Base-by-base conservation (phyloP, 2,329 filamentous ascomycete genomes). In the Epichloe aotearoae region DNA sequence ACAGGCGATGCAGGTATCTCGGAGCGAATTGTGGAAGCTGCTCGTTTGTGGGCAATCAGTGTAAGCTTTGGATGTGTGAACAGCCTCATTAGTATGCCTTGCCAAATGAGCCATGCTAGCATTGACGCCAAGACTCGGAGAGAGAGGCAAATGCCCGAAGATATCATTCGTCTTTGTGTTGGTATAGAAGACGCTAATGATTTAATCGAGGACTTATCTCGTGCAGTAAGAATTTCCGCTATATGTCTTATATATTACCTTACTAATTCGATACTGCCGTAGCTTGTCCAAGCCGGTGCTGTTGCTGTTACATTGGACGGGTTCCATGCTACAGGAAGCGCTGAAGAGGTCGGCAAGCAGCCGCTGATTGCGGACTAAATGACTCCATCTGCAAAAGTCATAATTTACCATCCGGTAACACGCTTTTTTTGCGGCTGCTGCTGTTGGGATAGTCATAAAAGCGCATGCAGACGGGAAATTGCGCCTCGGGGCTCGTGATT, bases 61-160 rank as follows among this genome's bases (percentile, higher is more conserved):
- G 93, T 98, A 53, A 95, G 88, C 63, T 98, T 98, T 65, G 93
- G 93, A 46, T 97, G 93, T 66, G 93, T 98, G 57, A 98, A 98
- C 73, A 95, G 88, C 65, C 73, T 98, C 66, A 98, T 98, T 69
- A 96, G 90, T 72, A 96, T 98, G 91, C 91, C 93, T 8, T 98
- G 93, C 71, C 89, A 91, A 62, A 98, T 98, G 94, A 97, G 91
- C 69, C 93, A 98, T 69, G 93, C 93, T 39, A 95, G 88, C 64
- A 98, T 98, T 62, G 93, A 97, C 64, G 87, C 89, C 53, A 95
- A 95, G 73, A 97, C 90, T 49, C 77, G 93, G 58, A 76, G 81
- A 60, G 89, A 95, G 70, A 79, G 90, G 56, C 84, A 91, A 57
- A 86, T 98, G 82, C 93, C 93, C 11, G 93, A 98, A 69, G 93